Percentiles rank a stretch among this genome's conserved stretches.
Conservation (phyloP, 768 basidiomycete genomes). For the Mycena rebaudengoi region DNA sequence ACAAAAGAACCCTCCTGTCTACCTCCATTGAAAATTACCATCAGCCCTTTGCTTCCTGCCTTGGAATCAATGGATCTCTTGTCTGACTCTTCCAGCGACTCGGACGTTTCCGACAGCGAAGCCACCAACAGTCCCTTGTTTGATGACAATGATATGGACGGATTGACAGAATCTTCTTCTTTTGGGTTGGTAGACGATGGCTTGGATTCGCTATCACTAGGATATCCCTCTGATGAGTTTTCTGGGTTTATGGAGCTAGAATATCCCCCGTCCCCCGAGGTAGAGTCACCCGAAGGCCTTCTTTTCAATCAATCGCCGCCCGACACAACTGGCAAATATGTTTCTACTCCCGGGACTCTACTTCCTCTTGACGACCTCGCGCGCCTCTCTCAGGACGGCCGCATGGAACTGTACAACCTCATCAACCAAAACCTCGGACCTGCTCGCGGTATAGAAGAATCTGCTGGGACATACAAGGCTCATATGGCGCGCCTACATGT, state of each 20-base stretch:
- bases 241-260: conserved; percentile 12
- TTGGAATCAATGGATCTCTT: conserved; percentile 8
- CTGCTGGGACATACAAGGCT: conserved; percentile 21
- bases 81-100: background rate
- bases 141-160: conserved; percentile 1
- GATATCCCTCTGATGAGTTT: conserved; percentile 13
- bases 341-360: conserved; percentile 1
- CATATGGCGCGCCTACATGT: conserved; percentile 18
- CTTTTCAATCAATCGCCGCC: background rate
- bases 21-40: background rate
- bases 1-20: background rate
- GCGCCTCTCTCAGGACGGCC: conserved; percentile 15
- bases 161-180: conserved; percentile 11
- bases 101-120: conserved; percentile 13
- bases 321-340: background rate
- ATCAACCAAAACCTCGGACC: conserved; percentile 13
- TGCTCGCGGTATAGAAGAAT: conserved; percentile 14
- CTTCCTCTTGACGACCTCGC: conserved; percentile 14
- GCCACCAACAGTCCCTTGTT: conserved; percentile 8
- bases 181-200: conserved; percentile 17
- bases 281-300: conserved; percentile 5
- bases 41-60: conserved; percentile 9
- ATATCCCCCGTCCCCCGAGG: background rate
- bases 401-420: conserved; percentile 22
- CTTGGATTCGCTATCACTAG: background rate